Conservation (phyloP, 352 stramenopile species). For the Pythium apleroticum region DNA sequence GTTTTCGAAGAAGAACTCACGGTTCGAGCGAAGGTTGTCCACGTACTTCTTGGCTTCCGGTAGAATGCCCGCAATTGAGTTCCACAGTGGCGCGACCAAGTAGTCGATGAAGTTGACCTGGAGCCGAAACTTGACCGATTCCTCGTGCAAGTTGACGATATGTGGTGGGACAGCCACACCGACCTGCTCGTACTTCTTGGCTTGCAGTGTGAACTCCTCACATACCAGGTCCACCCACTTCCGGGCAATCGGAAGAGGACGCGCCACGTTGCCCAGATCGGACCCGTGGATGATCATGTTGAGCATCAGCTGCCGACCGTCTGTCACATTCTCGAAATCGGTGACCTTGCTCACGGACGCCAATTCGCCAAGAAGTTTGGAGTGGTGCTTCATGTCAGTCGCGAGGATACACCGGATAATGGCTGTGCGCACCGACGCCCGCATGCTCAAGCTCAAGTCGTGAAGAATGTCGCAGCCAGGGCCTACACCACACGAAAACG, state of each 20-base stretch:
- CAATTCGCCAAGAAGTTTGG: conserved; percentile 60
- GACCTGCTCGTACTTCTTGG: conserved; percentile 46
- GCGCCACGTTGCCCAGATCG: conserved; percentile 66
- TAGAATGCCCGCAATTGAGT: conserved; percentile 54
- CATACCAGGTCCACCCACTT: conserved; percentile 77
- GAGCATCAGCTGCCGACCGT: conserved; percentile 71
- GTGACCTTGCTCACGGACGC: conserved; percentile 38
- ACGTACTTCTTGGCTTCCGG: conserved; percentile 48
- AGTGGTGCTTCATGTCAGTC: conserved; percentile 85
- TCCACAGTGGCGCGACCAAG: conserved; percentile 74
- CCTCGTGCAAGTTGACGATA: conserved; percentile 75
- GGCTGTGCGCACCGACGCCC: conserved; percentile 43
- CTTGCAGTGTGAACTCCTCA: conserved; percentile 81
- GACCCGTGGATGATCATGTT: conserved; percentile 84
- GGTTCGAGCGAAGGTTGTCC: conserved; percentile 52
- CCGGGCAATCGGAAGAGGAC: conserved; percentile 42
- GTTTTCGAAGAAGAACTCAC: conserved; percentile 73
- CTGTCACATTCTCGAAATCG: conserved; percentile 58
- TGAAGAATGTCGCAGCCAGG: conserved; percentile 58
- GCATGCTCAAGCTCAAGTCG: conserved; percentile 47
- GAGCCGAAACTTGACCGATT: conserved; percentile 54
- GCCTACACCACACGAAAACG: conserved; percentile 10
- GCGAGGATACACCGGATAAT: conserved; percentile 80
- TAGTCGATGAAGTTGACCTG: conserved; percentile 89
- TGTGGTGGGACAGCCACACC: conserved; percentile 69